Evolutionary conservation across 202 grass and related monocot species (phyloP), one percentile per base, ranked within the genome.

Genomic region (Zoysia matrella): DNA sequence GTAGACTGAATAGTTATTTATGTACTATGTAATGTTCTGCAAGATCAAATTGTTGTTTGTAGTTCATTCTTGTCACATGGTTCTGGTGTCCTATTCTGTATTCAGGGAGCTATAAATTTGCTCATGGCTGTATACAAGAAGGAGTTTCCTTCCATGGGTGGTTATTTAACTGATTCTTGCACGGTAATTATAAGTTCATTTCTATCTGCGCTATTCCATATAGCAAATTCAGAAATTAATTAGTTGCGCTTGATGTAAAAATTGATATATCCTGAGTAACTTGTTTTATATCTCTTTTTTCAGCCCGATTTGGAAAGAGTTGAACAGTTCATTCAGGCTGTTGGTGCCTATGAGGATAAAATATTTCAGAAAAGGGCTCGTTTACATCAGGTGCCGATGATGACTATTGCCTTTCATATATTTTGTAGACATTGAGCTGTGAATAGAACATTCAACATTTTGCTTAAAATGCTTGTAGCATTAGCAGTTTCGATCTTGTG

Each of bases 311-410:
- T 99, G 65, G 69, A 78, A 58, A 95, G 75, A 80, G 96, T 99
- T 11, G 96, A 99, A 72, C 91, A 99, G 85, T 99, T 99, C 76
- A 99, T 99, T 91, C 96, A 99, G 83, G 92, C 93, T 82, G 85
- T 96, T 52, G 96, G 96, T 62, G 87, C 89, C 11, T 96, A 88
- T 40, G 96, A 99, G 77, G 96, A 96, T 84, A 91, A 69, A 77
- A 99, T 99, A 87, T 99, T 99, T 89, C 91, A 94, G 87, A 99
- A 99, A 90, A 99, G 96, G 81, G 83, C 89, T 78, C 91, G 88
- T 10, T 71, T 94, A 67, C 92, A 99, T 86, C 89, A 99, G 91
- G 96, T 99, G 53, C 22, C 65, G 77, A 15, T 2, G 45, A 71
- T 42, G 60, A 45, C 14, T 65, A 69, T 86, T 76, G 56, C 47